Percentiles rank a stretch among this genome's conserved stretches.
Conservation (phyloP, 2,329 filamentous ascomycete species). For the Dactylellina leptospora region DNA sequence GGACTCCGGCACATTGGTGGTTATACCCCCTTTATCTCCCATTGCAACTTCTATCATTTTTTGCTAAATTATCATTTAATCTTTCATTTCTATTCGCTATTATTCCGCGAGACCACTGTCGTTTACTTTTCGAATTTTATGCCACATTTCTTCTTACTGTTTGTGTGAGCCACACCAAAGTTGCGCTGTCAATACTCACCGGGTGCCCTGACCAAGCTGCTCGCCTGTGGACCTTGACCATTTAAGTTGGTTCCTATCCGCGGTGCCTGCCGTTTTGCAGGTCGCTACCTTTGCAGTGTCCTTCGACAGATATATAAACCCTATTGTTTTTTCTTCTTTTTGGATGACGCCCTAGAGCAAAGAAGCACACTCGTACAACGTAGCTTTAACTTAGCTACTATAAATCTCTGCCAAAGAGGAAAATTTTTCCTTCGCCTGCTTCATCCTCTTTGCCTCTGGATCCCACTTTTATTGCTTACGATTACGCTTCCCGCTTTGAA, state of each 20-base stretch:
- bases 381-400: constrained; percentile 46
- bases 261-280: constrained; percentile 47
- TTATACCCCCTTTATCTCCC: constrained; percentile 39
- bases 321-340: constrained; percentile 40
- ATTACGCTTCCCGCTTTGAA: constrained; percentile 23
- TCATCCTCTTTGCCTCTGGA: constrained; percentile 36
- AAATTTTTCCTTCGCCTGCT: constrained; percentile 48
- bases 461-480: constrained; percentile 42
- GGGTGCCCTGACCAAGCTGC: constrained; percentile 39
- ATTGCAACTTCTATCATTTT: constrained; percentile 46
- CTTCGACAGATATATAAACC: constrained; percentile 38
- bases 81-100: constrained; percentile 46
- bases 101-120: constrained; percentile 49
- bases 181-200: constrained; percentile 48
- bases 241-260: constrained; percentile 50
- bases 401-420: constrained; percentile 53
- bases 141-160: constrained; percentile 23
- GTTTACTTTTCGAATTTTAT: constrained; percentile 41
- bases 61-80: constrained; percentile 29
- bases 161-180: constrained; percentile 38
- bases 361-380: constrained; percentile 40
- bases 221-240: constrained; percentile 44
- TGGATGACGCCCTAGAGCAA: constrained; percentile 29
- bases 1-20: constrained; percentile 8
- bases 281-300: constrained; percentile 40